Base-by-base conservation (phyloP, 2,329 filamentous ascomycete species). In the Polychaeton citri region DNA sequence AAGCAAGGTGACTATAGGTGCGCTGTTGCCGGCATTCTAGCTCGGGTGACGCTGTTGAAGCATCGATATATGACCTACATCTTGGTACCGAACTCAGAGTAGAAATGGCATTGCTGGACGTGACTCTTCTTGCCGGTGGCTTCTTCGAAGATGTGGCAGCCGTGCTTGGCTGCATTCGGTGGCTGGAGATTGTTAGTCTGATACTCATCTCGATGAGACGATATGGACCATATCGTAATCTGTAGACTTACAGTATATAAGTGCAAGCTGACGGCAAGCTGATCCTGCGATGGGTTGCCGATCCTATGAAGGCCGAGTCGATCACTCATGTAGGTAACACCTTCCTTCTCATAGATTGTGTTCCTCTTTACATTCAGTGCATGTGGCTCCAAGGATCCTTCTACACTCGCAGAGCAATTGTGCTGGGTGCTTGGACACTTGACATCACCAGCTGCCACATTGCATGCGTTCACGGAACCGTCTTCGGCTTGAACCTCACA, bases 251-350 rank as follows among this genome's bases (percentile, higher is more conserved):
- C 72, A 18, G 52, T 56, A 32, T 55, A 55, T 37, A 55, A 62
- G 61, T 95, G 87, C 44, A 95, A 63, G 38, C 85, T 93, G 33
- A 94, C 78, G 45, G 86, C 87, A 53, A 80, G 77, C 55, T 84
- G 74, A 49, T 72, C 68, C 33, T 65, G 60, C 47, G 81, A 76
- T 18, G 74, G 72, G 58, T 94, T 94, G 45, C 72, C 75, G 40
- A 94, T 79, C 36, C 78, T 76, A 61, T 95, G 87, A 30, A 95
- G 67, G 15, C 87, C 87, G 19, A 94, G 74, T 62, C 85, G 56
- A 56, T 94, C 87, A 26, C 83, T 81, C 79, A 95, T 94, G 59
- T 94, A 94, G 6, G 84, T 79, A 26, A 93, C 84, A 43, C 80
- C 66, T 45, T 88, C 79, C 52, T 79, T 68, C 34, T 66, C 62